These are phyloP conservation scores for Phytophthora boehmeriae DNA, from an alignment of 352 stramenopile species.

Conservation along the genomic window DNA sequence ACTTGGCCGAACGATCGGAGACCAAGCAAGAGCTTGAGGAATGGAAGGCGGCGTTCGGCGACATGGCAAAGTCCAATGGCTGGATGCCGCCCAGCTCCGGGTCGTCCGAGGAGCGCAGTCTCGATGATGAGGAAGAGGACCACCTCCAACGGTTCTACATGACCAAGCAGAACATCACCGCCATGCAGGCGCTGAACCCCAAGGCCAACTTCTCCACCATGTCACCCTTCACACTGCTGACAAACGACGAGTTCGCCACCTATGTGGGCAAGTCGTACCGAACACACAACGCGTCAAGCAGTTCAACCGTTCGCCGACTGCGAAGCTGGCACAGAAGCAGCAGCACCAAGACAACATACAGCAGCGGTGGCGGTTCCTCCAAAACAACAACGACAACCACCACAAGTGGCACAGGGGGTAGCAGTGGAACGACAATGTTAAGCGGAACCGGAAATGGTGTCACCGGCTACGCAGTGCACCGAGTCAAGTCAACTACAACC, in stretches of 20 bases:
- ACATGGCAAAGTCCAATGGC: slow-evolving; percentile 35
- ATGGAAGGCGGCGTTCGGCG: slow-evolving; percentile 38
- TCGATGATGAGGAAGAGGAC: slow-evolving; percentile 44
- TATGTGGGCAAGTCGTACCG: slow-evolving; percentile 42
- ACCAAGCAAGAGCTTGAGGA: slow-evolving; percentile 37
- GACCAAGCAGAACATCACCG: slow-evolving; percentile 46
- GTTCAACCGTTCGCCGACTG: slow-evolving; percentile 19
- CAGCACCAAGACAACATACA: slow-evolving; percentile 30
- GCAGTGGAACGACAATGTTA: slow-evolving; percentile 8
- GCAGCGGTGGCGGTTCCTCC: slow-evolving; percentile 11
- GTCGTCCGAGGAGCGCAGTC: slow-evolving; percentile 29
- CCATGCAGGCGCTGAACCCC: slow-evolving; percentile 42
- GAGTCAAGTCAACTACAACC: slow-evolving; percentile 21
- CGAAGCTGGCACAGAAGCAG: slow-evolving; percentile 30
- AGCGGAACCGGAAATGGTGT: slow-evolving; percentile 4
- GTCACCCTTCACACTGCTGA: slow-evolving; percentile 63
- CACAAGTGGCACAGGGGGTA: slow-evolving; percentile 15
- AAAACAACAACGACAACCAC: slow-evolving; percentile 22
- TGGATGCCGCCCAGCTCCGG: slow-evolving; percentile 30
- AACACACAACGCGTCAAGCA: slow-evolving; percentile 20
- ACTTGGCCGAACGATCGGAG: slow-evolving; percentile 34
- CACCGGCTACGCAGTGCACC: slow-evolving; percentile 12
- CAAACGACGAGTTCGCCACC: slow-evolving; percentile 51
- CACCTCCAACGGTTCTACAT: slow-evolving; percentile 53
- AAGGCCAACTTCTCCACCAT: slow-evolving; percentile 54